Conservation (phyloP, 179 eudicot species). For the Spergularia azorica region DNA sequence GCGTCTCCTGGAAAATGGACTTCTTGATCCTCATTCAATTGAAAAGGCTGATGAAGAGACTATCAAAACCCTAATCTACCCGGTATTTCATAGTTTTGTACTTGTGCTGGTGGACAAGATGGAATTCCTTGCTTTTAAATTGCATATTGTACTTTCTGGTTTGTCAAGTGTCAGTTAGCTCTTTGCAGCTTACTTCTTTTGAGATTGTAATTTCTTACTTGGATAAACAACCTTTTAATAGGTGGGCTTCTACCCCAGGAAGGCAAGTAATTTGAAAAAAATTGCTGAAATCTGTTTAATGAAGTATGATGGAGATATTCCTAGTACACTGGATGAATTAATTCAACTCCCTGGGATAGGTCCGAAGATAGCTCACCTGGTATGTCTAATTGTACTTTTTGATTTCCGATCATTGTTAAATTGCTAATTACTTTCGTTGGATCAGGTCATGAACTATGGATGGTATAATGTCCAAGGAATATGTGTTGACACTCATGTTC, state of each 20-base stretch:
- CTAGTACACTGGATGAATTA: conserved; percentile 69
- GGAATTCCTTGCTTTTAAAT: neutral
- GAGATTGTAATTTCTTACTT: neutral
- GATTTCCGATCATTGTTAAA: conserved; percentile 5
- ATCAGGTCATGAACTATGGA: conserved; percentile 83
- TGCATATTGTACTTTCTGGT: neutral
- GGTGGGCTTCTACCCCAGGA: conserved; percentile 94
- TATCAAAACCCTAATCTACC: conserved; percentile 81
- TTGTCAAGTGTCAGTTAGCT: neutral
- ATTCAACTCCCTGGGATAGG: conserved; percentile 93
- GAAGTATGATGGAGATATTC: conserved; percentile 88
- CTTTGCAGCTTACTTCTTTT: neutral
- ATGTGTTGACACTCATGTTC: conserved; percentile 98
- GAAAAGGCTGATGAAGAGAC: conserved; percentile 75
- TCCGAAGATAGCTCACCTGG: conserved; percentile 99
- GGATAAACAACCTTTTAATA: conserved; percentile 22
- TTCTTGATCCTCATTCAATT: conserved; percentile 69
- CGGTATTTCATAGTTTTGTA: conserved; percentile 42
- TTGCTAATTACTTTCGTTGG: conserved; percentile 6
- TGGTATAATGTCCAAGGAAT: conserved; percentile 97
- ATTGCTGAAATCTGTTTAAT: conserved; percentile 71
- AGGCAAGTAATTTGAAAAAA: conserved; percentile 85
- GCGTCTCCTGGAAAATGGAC: conserved; percentile 72
- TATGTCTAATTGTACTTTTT: conserved; percentile 28
- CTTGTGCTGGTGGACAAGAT: neutral